phyloP scores from a whole-genome alignment of 805 yeast genomes.

The Lachancea sp. region DNA sequence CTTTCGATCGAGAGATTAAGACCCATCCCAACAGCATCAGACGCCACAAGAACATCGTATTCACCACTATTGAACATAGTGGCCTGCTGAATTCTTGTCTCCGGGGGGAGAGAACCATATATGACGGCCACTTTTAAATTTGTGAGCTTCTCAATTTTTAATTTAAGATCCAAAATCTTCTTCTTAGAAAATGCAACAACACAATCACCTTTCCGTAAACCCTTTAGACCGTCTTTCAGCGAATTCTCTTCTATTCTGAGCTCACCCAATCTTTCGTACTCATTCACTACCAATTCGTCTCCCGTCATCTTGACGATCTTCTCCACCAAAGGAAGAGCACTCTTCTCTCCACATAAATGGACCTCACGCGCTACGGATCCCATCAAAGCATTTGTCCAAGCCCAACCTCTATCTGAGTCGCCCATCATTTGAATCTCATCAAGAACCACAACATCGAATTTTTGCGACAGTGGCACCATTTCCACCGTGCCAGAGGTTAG shows the following conservation, averaged over 20 bases:
- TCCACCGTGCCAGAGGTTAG: conserved; percentile 87
- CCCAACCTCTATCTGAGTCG: conserved; percentile 75
- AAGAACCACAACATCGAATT: conserved; percentile 80
- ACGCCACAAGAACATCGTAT: conserved; percentile 81
- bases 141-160: conserved; percentile 59
- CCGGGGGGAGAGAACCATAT: conserved; percentile 95
- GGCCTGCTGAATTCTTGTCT: conserved; percentile 83
- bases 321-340: conserved; percentile 64
- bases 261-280: conserved; percentile 70
- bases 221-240: conserved; percentile 30
- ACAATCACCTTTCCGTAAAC: conserved; percentile 66
- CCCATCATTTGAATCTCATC: conserved; percentile 96
- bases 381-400: conserved; percentile 87
- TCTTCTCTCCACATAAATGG: conserved; percentile 90
- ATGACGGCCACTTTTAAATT: conserved; percentile 73
- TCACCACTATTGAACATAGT: conserved; percentile 68
- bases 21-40: conserved; percentile 98
- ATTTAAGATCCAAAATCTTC: conserved; percentile 61
- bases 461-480: conserved; percentile 67
- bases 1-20: conserved; percentile 78
- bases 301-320: conserved; percentile 64
- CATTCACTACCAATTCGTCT: conserved; percentile 65
- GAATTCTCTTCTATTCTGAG: conserved; percentile 47
- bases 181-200: conserved; percentile 79
- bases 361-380: conserved; percentile 83